Conservation (phyloP, 2,329 filamentous ascomycete species). For the Bipolaris cookei region DNA sequence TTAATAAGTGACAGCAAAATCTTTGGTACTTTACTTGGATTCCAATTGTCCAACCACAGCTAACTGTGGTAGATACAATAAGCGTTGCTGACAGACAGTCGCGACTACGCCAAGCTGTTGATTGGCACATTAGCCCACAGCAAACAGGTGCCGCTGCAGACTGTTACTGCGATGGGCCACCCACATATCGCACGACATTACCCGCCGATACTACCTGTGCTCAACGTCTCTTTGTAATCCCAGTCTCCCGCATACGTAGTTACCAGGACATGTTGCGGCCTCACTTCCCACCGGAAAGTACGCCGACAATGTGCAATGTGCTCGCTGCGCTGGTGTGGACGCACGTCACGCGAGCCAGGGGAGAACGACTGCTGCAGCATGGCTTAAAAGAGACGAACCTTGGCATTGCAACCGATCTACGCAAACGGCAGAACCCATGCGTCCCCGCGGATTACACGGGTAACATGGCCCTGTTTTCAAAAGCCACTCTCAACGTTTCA, state of each 20-base stretch:
- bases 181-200: constrained; percentile 36
- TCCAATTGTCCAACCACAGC: constrained; percentile 4
- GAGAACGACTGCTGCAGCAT: constrained; percentile 24
- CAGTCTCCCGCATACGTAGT: constrained; percentile 33
- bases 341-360: constrained; percentile 44
- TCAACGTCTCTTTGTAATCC: constrained; percentile 38
- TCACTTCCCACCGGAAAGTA: constrained; percentile 24
- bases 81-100: constrained; percentile 34
- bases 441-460: constrained; percentile 38
- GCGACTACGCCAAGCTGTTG: constrained; percentile 28
- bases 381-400: constrained; percentile 33
- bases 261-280: constrained; percentile 35
- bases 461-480: constrained; percentile 43
- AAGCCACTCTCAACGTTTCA: constrained; percentile 34
- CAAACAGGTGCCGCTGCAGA: constrained; percentile 24
- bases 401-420: constrained; percentile 41
- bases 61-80: constrained; percentile 25
- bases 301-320: constrained; percentile 41
- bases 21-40: constrained; percentile 18
- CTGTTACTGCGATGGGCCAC: constrained; percentile 37
- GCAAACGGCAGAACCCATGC: constrained; percentile 35
- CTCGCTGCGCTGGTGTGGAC: constrained; percentile 46
- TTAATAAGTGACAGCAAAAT: constrained; percentile 12
- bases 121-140: constrained; percentile 23
- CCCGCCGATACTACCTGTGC: constrained; percentile 34